Percentiles rank a stretch among this genome's conserved stretches.
Evolutionary conservation across 1,284 basidiomycete species (phyloP).

Genomic region (Ganoderma lingzhi): DNA sequence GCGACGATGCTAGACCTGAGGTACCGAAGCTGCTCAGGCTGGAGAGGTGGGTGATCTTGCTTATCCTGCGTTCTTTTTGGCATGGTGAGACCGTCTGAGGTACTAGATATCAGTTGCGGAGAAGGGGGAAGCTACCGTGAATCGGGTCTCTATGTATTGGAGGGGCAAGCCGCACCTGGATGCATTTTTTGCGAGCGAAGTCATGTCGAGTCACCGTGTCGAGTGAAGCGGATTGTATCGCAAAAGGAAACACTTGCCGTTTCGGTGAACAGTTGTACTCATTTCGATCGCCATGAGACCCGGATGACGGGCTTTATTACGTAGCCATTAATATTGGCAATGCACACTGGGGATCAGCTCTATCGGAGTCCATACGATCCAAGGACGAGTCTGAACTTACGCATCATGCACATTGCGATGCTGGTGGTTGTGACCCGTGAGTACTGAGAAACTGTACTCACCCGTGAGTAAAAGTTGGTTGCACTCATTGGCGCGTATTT

Average conservation of each 20-base stretch:
- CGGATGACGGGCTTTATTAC: neutral
- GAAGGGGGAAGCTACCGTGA: neutral
- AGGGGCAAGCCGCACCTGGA: neutral
- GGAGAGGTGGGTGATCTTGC: neutral
- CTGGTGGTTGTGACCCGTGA: neutral
- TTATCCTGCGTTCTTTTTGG: neutral
- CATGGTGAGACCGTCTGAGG: neutral
- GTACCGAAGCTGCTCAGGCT: neutral
- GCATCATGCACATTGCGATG: neutral
- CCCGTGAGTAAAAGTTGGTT: no score
- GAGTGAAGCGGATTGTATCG: neutral
- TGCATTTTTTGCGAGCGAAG: neutral
- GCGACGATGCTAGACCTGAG: conserved; percentile 2
- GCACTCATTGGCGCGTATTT: no score
- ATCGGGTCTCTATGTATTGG: neutral
- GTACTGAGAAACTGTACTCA: neutral
- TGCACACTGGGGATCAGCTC: neutral
- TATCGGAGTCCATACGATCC: no score
- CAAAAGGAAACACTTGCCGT: neutral
- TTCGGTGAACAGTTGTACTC: neutral
- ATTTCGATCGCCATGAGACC: neutral
- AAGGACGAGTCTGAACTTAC: neutral
- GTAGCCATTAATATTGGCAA: neutral
- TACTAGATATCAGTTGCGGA: neutral
- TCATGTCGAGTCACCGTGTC: neutral